Evolutionary conservation across 2,329 filamentous ascomycete species (phyloP).

Genomic region (Akanthomyces uredinophilus): DNA sequence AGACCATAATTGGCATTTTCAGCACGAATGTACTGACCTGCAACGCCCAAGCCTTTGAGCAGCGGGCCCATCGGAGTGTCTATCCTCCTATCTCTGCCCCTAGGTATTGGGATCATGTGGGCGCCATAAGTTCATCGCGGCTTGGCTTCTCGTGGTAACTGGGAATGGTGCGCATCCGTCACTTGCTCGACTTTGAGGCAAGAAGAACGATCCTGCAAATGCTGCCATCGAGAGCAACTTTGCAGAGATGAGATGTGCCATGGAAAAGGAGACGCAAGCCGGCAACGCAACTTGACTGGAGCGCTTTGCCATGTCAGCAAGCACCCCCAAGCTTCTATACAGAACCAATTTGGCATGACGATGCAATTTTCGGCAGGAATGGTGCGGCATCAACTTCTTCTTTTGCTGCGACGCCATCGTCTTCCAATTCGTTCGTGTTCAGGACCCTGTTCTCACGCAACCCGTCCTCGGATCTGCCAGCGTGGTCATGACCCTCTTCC

Average conservation of each 20-base stretch:
- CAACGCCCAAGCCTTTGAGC: conserved; percentile 40
- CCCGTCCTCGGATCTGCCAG: conserved; percentile 66
- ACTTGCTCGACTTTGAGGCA: conserved; percentile 47
- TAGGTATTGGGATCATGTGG: conserved; percentile 47
- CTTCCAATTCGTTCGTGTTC: conserved; percentile 61
- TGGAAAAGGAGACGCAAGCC: conserved; percentile 39
- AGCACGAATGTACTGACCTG: conserved; percentile 51
- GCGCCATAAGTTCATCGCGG: conserved; percentile 55
- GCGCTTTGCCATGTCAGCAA: conserved; percentile 52
- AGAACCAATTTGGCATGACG: conserved; percentile 58
- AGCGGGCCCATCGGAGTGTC: conserved; percentile 49
- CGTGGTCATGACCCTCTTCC: conserved; percentile 60
- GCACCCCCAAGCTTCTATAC: conserved; percentile 55
- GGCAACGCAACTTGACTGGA: conserved; percentile 51
- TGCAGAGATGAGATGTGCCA: conserved; percentile 44
- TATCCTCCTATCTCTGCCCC: conserved; percentile 46
- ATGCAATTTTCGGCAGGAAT: conserved; percentile 65
- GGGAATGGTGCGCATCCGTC: conserved; percentile 45
- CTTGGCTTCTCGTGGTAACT: conserved; percentile 43
- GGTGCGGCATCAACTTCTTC: conserved; percentile 58
- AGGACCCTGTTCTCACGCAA: conserved; percentile 61
- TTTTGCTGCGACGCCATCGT: conserved; percentile 64
- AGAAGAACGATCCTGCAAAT: conserved; percentile 41
- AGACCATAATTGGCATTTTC: conserved; percentile 67
- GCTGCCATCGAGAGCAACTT: conserved; percentile 46